Evolutionary conservation across 192 early-diverging fungal genomes (phyloP), one percentile per base, ranked within the genome.

Genomic region (Coemansia sp.): DNA sequence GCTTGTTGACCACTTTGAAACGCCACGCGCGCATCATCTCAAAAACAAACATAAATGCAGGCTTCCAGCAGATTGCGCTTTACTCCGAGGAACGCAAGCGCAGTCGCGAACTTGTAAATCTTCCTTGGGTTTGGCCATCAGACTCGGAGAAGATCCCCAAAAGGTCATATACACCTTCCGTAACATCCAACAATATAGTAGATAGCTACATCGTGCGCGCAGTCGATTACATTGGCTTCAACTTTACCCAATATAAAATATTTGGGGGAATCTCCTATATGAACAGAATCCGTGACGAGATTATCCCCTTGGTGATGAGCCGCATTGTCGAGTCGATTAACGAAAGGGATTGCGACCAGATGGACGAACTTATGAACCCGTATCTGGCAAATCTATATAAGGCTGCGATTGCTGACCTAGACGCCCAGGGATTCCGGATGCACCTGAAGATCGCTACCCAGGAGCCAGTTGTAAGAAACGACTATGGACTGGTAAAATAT

Each of bases 41-140:
- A 26, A 26, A 26, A 26, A 8, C 23, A 53, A 53, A 23, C 24
- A 53, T 4, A 26, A 26, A 53, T 53, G 24, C 51, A 0, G 3
- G 12, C 21, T 26, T 53, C 14, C 51, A 53, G 10, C 51, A 53
- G 16, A 15, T 21, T 3, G 51, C 51, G 12, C 16, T 23, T 43
- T 67, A 59, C 65, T 43, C 39, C 5, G 30, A 57, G 18, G 46
- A 51, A 8, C 3, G 4, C 9, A 61, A 49, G 35, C 68, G 64
- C 14, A 62, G 44, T 21, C 74, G 74, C 43, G 63, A 69, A 20
- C 16, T 24, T 11, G 62, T 69, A n/a, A 60, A 62, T 44, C 69
- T 75, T 41, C 73, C 73, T 4, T 75, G 67, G 67, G 51, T 75
- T n/a, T 75, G 73, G 73, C 73, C 73, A 6, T 23, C 63, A 0